Conservation (phyloP, 2,329 filamentous ascomycete species). For the Neoscytalidium dimidiatum region DNA sequence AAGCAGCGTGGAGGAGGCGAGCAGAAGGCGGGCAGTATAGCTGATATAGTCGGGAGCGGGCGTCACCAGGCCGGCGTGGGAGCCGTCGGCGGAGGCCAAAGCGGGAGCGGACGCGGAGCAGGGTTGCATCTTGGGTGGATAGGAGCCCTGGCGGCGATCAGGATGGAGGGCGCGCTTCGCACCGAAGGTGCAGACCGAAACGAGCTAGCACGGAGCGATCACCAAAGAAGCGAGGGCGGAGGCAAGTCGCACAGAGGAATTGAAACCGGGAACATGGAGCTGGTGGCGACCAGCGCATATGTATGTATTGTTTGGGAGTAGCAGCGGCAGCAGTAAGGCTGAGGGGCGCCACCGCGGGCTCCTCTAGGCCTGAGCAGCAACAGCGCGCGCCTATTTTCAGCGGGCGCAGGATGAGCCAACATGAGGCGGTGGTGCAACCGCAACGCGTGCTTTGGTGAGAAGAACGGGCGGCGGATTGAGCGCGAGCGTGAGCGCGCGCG, state of each 20-base stretch:
- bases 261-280: neutral
- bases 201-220: conserved; percentile 2
- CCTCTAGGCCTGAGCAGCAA: neutral
- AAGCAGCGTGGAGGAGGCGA: conserved; percentile 15
- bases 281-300: neutral
- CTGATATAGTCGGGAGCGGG: conserved; percentile 18
- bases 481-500: conserved; percentile 7
- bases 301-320: neutral
- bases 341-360: neutral
- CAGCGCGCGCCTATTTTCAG: neutral
- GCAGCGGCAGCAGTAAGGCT: conserved; percentile 3
- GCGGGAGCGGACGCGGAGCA: conserved; percentile 16
- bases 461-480: too few relatives aligned
- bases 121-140: conserved; percentile 15
- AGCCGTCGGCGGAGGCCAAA: neutral
- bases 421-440: conserved; percentile 16
- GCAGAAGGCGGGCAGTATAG: conserved; percentile 19
- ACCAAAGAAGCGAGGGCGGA: conserved; percentile 16
- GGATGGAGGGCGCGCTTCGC: neutral
- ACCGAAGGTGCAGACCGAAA: conserved; percentile 3
- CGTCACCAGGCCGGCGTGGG: neutral
- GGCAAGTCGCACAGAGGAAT: conserved; percentile 11
- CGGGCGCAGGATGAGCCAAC: conserved; percentile 12
- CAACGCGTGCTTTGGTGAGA: neutral
- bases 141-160: conserved; percentile 17